Conservation (phyloP, 1,139 yeast species). For the Yamadazyma atlantica region DNA sequence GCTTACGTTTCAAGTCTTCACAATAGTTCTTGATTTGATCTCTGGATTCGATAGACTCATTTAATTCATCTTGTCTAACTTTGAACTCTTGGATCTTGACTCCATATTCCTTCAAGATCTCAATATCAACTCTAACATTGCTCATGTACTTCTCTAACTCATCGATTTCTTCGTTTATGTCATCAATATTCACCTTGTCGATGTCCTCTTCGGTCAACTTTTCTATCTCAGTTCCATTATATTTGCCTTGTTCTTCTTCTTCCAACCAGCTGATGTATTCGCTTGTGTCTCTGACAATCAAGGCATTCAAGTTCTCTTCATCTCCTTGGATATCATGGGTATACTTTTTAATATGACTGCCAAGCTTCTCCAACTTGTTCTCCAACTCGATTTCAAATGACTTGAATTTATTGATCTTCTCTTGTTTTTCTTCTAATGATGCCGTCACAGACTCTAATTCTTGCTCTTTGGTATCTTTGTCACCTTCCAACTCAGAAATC, state of each 20-base stretch:
- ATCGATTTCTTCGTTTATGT: constrained; percentile 52
- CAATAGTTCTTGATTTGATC: constrained; percentile 62
- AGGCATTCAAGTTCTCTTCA: constrained; percentile 34
- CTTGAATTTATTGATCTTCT: constrained; percentile 57
- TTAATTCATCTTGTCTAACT: constrained; percentile 63
- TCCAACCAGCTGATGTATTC: constrained; percentile 52
- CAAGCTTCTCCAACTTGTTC: constrained; percentile 62
- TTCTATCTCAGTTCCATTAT: constrained; percentile 38
- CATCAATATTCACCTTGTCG: constrained; percentile 46
- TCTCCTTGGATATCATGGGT: constrained; percentile 36
- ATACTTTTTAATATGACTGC: constrained; percentile 41
- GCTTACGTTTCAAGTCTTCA: constrained; percentile 69
- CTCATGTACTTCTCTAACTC: constrained; percentile 57
- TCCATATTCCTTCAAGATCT: constrained; percentile 76
- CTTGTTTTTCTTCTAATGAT: constrained; percentile 50
- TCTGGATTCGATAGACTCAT: constrained; percentile 63
- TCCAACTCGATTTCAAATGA: constrained; percentile 71
- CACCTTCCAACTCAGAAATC: constrained; percentile 23
- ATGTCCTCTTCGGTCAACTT: constrained; percentile 55
- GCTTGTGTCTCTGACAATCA: constrained; percentile 53
- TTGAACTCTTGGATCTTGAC: constrained; percentile 63
- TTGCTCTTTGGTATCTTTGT: constrained; percentile 34
- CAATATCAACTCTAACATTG: constrained; percentile 66
- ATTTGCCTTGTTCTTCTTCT: constrained; percentile 34
- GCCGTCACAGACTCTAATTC: constrained; percentile 39